Evolutionary conservation across 2,329 filamentous ascomycete genomes (phyloP), one percentile per base, ranked within the genome.

Genomic region (Alternaria brassicae): DNA sequence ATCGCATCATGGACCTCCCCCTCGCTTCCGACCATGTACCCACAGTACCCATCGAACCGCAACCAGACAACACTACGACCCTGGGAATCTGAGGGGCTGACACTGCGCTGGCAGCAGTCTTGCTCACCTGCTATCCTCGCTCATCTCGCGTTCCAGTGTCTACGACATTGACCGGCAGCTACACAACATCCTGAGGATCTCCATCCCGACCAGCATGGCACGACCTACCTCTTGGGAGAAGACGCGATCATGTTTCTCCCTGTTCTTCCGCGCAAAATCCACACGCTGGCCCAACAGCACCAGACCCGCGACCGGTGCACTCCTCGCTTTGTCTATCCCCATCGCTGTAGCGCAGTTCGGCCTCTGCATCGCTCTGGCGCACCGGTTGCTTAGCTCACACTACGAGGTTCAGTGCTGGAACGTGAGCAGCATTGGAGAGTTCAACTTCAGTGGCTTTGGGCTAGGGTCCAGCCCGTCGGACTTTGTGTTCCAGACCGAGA

Each of bases 221-320:
- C 49, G 9, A 50, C 9, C 15, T 9, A 32, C 17, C 5, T 30
- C 36, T 12, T 42, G 44, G 45, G 23, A 30, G 13, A 47, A 28
- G n/a, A 27, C 49, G 15, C 53, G 30, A 15, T 28, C 53, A 2
- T 23, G 32, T 34, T 17, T 56, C 49, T 25, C 30, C 13, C 32
- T 58, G 32, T 45, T 44, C 55, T n/a, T n/a, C 1, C 6, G 21
- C 19, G 41, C 59, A 19, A 41, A 32, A 12, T 58, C 59, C 2
- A 47, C 59, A 9, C 15, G n/a, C 32, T 61, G 59, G 59, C 59
- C 55, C 4, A 47, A 40, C 5, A 17, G 28, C 6, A 55, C 50
- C 12, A n/a, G 34, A 51, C 15, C 6, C 10, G 13, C 21, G 6
- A 36, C 39, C 15, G 34, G 25, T 15, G 21, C 9, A 15, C 30